phyloP scores from a whole-genome alignment of 768 basidiomycete species.

The Xerocomellus chrysenteron region DNA sequence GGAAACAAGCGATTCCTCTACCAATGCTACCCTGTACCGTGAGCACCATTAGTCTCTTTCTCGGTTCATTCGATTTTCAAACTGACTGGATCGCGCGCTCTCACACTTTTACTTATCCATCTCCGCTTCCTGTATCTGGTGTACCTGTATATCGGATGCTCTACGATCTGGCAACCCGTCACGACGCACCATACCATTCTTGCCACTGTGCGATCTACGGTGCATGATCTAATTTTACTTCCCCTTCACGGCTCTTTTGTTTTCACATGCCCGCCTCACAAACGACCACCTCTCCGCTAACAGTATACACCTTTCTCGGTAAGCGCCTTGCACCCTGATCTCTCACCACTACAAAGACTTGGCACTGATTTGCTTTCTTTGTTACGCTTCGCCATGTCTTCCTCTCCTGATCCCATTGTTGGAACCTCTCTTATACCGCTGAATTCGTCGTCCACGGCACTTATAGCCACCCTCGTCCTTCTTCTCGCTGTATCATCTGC shows the following conservation, averaged over 20 bases:
- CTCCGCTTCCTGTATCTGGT: background rate
- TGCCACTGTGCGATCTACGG: slow-evolving; percentile 2
- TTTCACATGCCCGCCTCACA: background rate
- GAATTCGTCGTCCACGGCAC: slow-evolving; percentile 40
- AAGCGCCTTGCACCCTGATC: slow-evolving; percentile 1
- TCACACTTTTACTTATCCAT: slow-evolving; percentile 1
- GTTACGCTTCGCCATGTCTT: slow-evolving; percentile 17
- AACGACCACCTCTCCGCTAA: background rate
- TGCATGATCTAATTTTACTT: background rate
- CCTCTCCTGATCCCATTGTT: background rate
- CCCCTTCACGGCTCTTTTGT: background rate
- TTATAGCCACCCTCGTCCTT: slow-evolving; percentile 63
- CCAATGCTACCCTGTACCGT: slow-evolving; percentile 30
- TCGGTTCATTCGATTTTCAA: slow-evolving; percentile 14
- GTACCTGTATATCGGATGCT: background rate
- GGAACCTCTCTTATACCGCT: slow-evolving; percentile 1
- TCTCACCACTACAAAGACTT: background rate
- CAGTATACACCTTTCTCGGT: slow-evolving; percentile 37
- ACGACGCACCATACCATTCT: background rate
- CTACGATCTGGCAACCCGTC: background rate
- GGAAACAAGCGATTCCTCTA: background rate
- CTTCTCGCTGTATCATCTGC: slow-evolving; percentile 66
- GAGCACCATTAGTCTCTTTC: slow-evolving; percentile 10
- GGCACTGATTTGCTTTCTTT: background rate
- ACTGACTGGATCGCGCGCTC: slow-evolving; percentile 12